Conservation (phyloP, 768 basidiomycete species). For the Boletus sp. region DNA sequence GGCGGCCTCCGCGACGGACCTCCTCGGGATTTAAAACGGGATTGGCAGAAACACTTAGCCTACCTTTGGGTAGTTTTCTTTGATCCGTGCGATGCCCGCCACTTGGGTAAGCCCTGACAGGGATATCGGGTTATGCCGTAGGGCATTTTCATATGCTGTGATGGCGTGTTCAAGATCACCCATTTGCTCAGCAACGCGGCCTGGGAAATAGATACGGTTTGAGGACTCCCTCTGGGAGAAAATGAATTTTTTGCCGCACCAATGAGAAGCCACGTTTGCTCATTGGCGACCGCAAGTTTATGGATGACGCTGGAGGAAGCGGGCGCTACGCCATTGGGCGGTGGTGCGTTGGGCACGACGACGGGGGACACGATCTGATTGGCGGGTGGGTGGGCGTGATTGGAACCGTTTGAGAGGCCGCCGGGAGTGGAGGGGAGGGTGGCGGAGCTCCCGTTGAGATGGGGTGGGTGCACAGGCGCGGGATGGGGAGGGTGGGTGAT, state of each 20-base stretch:
- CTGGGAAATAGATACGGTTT: constrained; percentile 54
- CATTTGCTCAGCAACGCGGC: constrained; percentile 94
- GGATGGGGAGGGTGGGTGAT: constrained; percentile 42
- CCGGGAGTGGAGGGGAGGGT: constrained; percentile 45
- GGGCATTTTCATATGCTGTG: constrained; percentile 89
- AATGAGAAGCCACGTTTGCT: constrained; percentile 93
- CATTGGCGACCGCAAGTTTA: constrained; percentile 82
- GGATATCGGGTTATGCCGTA: constrained; percentile 92
- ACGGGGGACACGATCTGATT: constrained; percentile 47
- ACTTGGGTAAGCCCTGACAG: constrained; percentile 89
- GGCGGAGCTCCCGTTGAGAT: constrained; percentile 49
- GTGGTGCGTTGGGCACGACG: constrained; percentile 34
- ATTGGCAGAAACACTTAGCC: constrained; percentile 33
- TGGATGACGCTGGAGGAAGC: constrained; percentile 50
- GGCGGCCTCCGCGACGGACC: constrained; percentile 26
- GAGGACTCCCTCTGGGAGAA: no score
- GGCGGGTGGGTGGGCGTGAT: constrained; percentile 35
- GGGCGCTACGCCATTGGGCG: constrained; percentile 24
- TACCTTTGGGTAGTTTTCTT: constrained; percentile 96
- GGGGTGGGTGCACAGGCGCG: constrained; percentile 35
- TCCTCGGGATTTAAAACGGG: constrained; percentile 31
- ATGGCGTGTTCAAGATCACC: constrained; percentile 90
- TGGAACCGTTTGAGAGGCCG: constrained; percentile 41
- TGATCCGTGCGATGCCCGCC: constrained; percentile 94
- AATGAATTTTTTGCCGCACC: no score